These are phyloP conservation scores for Chalaropsis ovoidea DNA, from an alignment of 2,329 filamentous ascomycete genomes.

Conservation along the genomic window DNA sequence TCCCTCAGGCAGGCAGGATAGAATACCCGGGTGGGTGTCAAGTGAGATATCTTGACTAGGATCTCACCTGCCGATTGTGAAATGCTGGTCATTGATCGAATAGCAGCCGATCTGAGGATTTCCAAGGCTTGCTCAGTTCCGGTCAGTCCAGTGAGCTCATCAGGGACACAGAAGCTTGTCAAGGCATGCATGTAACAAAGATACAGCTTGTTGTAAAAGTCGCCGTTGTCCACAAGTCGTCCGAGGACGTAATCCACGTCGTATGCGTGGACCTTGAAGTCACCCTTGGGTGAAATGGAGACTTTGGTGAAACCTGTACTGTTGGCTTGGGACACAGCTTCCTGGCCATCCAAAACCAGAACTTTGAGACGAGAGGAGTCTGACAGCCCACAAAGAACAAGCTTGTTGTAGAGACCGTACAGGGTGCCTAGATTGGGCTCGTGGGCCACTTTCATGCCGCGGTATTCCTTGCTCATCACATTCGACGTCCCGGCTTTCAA, in stretches of 20 bases:
- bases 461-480: conserved; percentile 41
- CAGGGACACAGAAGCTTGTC: conserved; percentile 42
- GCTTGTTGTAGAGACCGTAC: conserved; percentile 40
- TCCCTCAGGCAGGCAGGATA: conserved; percentile 35
- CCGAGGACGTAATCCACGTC: conserved; percentile 42
- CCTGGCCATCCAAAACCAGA: conserved; percentile 29
- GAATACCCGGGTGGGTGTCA: conserved; percentile 38
- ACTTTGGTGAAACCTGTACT: neutral
- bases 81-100: conserved; percentile 40
- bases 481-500: conserved; percentile 28
- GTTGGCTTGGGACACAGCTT: neutral
- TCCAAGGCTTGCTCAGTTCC: conserved; percentile 46
- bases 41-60: conserved; percentile 33
- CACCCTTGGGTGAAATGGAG: neutral
- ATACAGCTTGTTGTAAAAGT: conserved; percentile 42
- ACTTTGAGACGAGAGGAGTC: conserved; percentile 31
- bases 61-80: conserved; percentile 32
- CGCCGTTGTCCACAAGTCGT: conserved; percentile 41
- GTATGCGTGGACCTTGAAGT: conserved; percentile 36
- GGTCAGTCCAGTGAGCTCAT: conserved; percentile 40
- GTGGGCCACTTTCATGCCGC: conserved; percentile 40
- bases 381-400: conserved; percentile 35
- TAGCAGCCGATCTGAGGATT: conserved; percentile 40
- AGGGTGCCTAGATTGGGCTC: conserved; percentile 40
- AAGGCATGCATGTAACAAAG: conserved; percentile 45